These are phyloP conservation scores for Phytophthora sp. DNA, from an alignment of 352 stramenopile species.

Conservation along the genomic window DNA sequence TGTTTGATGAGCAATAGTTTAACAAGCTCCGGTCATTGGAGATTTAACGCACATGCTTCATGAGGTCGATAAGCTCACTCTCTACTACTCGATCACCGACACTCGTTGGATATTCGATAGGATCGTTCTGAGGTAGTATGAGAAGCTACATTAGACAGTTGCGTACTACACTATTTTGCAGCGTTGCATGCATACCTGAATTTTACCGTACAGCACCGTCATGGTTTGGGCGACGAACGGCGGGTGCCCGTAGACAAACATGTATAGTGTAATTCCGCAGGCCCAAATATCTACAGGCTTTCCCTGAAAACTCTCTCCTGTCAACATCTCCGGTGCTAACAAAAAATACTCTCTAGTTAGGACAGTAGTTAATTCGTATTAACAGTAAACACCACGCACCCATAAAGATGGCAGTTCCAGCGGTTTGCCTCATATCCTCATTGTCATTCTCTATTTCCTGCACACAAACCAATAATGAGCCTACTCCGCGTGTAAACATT, in stretches of 20 bases:
- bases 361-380: background rate
- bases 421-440: conserved; percentile 73
- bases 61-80: conserved; percentile 60
- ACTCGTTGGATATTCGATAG: conserved; percentile 51
- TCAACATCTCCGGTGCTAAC: conserved; percentile 81
- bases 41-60: conserved; percentile 51
- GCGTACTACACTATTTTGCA: too few relatives aligned
- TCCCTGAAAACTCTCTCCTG: conserved; percentile 74
- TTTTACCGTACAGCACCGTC: conserved; percentile 92
- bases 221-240: conserved; percentile 93
- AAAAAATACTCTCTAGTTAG: background rate
- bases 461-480: background rate
- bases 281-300: conserved; percentile 95
- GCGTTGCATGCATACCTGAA: conserved; percentile 77
- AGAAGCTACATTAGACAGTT: too few relatives aligned
- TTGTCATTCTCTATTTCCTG: conserved; percentile 81
- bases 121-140: conserved; percentile 50
- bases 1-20: background rate
- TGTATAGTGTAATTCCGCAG: conserved; percentile 95
- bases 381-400: conserved; percentile 26
- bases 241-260: conserved; percentile 94
- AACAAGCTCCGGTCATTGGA: too few relatives aligned
- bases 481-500: background rate
- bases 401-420: conserved; percentile 81
- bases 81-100: conserved; percentile 64